Evolutionary conservation across 2,329 filamentous ascomycete species (phyloP).

Genomic region (Emmonsia crescens): DNA sequence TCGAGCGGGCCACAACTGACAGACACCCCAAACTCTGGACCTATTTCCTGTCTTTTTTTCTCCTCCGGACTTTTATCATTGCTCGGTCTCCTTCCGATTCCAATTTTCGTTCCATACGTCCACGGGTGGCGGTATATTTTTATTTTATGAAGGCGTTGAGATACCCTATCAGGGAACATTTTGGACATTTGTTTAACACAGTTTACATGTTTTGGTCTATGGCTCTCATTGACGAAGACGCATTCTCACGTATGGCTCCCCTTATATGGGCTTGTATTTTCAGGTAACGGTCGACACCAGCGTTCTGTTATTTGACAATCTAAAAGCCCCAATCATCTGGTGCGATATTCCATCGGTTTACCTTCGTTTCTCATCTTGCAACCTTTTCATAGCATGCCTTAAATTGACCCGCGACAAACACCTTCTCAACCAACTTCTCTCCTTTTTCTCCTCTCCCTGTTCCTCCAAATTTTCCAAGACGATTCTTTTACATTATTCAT

Average conservation of each 20-base stretch:
- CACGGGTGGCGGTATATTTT: not conserved
- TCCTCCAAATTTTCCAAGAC: not conserved
- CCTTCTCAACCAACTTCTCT: not conserved
- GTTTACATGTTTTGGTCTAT: not conserved
- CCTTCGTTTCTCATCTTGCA: not conserved
- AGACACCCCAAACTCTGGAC: not conserved
- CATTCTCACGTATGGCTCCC: not conserved
- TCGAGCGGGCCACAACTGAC: not conserved
- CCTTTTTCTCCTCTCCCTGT: not conserved
- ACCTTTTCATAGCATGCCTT: not conserved
- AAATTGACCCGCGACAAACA: not conserved
- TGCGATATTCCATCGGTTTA: too few species aligned
- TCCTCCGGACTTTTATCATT: not conserved
- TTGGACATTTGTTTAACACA: not conserved
- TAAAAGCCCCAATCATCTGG: not conserved
- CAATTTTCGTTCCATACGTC: not conserved
- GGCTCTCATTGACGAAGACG: not conserved
- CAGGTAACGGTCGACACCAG: not conserved
- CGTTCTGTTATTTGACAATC: not conserved
- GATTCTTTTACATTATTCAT: not conserved
- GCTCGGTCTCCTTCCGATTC: not conserved
- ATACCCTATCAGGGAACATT: not conserved
- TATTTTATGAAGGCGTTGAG: not conserved
- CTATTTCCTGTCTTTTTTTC: not conserved
- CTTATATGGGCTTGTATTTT: not conserved